phyloP scores from a whole-genome alignment of 371 early-diverging fungal genomes.

The Lichtheimia ramosa region DNA sequence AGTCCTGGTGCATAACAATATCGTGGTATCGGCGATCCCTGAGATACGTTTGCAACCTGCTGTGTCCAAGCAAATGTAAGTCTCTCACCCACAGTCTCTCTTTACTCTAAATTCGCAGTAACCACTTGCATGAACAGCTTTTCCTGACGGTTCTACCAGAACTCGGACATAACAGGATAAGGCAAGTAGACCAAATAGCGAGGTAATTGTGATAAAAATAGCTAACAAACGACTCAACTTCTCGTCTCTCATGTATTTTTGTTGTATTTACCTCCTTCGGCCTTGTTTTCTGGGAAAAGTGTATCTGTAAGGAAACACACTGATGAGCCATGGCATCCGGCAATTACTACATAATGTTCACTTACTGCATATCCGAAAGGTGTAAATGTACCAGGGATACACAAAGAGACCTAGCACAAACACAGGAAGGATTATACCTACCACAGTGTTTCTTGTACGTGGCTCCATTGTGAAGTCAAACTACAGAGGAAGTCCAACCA shows the following conservation, averaged over 20 bases:
- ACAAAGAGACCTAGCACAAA: slow-evolving; percentile 35
- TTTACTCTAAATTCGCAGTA: too few relatives aligned
- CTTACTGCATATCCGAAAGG: slow-evolving; percentile 56
- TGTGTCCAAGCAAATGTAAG: too few relatives aligned
- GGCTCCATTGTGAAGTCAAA: slow-evolving; percentile 8
- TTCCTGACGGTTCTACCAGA: slow-evolving; percentile 49
- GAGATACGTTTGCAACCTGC: too few relatives aligned
- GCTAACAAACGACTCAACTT: slow-evolving; percentile 17
- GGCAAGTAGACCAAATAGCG: slow-evolving; percentile 42
- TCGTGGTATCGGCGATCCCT: too few relatives aligned
- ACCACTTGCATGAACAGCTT: slow-evolving; percentile 29
- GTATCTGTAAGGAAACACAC: too few relatives aligned
- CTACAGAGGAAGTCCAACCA: not conserved
- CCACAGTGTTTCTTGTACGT: slow-evolving; percentile 6
- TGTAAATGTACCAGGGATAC: slow-evolving; percentile 55
- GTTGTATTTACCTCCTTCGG: too few relatives aligned
- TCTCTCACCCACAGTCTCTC: too few relatives aligned
- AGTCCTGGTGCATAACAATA: not conserved
- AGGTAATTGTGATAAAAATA: slow-evolving; percentile 44
- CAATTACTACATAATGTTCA: not conserved
- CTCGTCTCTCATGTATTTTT: too few relatives aligned
- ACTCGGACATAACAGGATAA: slow-evolving; percentile 49
- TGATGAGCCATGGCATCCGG: too few relatives aligned
- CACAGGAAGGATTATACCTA: slow-evolving; percentile 30
- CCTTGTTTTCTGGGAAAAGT: too few relatives aligned